Base-by-base conservation (phyloP, 2,329 filamentous ascomycete species). In the Microdochium bolleyi region DNA sequence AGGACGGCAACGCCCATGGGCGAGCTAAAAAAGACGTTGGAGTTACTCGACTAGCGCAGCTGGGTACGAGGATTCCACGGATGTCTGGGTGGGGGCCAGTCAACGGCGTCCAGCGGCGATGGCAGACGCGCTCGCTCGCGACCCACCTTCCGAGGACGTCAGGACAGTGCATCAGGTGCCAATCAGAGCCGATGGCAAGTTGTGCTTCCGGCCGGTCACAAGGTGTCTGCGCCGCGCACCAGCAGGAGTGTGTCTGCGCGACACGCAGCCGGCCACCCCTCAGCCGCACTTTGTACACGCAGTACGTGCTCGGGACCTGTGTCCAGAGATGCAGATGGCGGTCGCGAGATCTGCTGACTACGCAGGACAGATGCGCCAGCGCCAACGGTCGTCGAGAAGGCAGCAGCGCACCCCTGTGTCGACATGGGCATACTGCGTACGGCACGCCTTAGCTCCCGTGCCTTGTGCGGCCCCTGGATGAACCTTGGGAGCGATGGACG, bases 11-110 rank as follows among this genome's bases (percentile, higher is more conserved):
- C 13, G 41, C 19, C 41, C 41, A 46, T 46, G 41, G 41, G 21
- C 19, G 41, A 46, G 41, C 41, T 46, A 46, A 46, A 46, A 46
- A 46, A 46, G 41, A 46, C 41, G 41, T 46, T 46, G 41, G 41
- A 46, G 41, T 46, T 46, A 46, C 19, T 13, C 21, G 8, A 19
- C 41, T 46, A 46, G 41, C 41, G 41, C 19, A 10, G 41, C 41
- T 24, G 41, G 9, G 41, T 46, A 46, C 41, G 41, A 46, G 19
- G 19, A 41, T 46, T 19, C 41, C 13, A 46, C 4, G 19, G 16
- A 41, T 41, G 37, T 16, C 14, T 7, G 41, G 41, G 41, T 3
- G 16, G 41, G 41, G 41, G 16, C 14, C 41, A 11, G 19, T 19
- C 41, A 46, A 46, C 41, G 41, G 41, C 41, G 41, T 11, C n/a